Percentiles rank a stretch among this genome's conserved stretches.
Evolutionary conservation across 371 early-diverging fungal genomes (phyloP).

Genomic region (Scutellospora calospora): DNA sequence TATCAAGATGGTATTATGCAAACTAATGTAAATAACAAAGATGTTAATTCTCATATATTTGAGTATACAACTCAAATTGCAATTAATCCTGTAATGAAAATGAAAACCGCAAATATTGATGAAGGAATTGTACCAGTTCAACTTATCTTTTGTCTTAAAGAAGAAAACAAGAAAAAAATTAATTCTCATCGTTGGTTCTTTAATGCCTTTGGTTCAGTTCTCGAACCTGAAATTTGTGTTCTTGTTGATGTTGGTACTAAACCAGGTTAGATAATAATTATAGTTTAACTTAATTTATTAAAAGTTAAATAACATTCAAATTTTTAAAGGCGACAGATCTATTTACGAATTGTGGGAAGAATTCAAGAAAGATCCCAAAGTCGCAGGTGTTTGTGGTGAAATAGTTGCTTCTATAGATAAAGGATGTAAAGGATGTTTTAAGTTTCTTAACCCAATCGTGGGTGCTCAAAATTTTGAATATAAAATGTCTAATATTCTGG

Average conservation of each 20-base stretch:
- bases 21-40: constrained; percentile 64
- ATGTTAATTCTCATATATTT: constrained; percentile 78
- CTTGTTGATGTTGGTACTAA: constrained; percentile 80
- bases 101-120: constrained; percentile 25
- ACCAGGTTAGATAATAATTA: constrained; percentile 51
- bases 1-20: constrained; percentile 79
- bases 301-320: too few relatives aligned
- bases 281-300: too few relatives aligned
- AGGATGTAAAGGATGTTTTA: constrained; percentile 60
- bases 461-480: constrained; percentile 97
- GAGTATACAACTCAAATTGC: constrained; percentile 82
- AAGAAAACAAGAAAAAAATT: constrained; percentile 89
- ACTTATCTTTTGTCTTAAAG: constrained; percentile 84
- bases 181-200: constrained; percentile 94
- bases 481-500: constrained; percentile 97
- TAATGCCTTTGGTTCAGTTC: constrained; percentile 72
- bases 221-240: constrained; percentile 80
- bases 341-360: constrained; percentile 45
- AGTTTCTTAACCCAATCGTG: constrained; percentile 85
- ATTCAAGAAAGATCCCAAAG: constrained; percentile 77
- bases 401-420: constrained; percentile 80
- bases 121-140: constrained; percentile 72
- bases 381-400: constrained; percentile 92
- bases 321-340: too few relatives aligned
- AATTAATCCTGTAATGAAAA: constrained; percentile 62